phyloP scores from a whole-genome alignment of 805 yeast genomes.

The Candida chauliodis region DNA sequence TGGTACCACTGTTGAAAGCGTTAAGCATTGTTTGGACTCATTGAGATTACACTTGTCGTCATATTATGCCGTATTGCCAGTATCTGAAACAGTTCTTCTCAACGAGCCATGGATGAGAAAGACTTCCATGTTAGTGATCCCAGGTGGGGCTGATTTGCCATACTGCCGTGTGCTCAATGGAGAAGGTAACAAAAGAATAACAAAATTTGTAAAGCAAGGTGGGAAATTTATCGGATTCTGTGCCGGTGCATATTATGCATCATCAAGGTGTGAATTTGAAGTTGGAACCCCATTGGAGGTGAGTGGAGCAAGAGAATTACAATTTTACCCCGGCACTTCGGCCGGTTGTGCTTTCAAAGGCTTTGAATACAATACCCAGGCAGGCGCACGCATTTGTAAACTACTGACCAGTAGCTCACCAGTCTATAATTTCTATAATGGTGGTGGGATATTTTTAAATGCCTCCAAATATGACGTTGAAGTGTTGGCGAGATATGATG shows the following conservation, averaged over 20 bases:
- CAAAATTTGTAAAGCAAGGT: conserved; percentile 67
- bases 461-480: conserved; percentile 65
- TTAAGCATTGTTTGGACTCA: conserved; percentile 77
- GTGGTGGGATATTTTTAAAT: conserved; percentile 84
- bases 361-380: conserved; percentile 71
- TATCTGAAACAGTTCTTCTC: conserved; percentile 56
- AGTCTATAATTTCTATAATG: conserved; percentile 64
- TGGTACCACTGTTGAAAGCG: conserved; percentile 86
- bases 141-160: conserved; percentile 97
- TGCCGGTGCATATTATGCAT: conserved; percentile 91
- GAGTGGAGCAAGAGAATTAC: conserved; percentile 78
- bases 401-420: conserved; percentile 23
- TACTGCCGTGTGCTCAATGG: conserved; percentile 73
- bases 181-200: conserved; percentile 56
- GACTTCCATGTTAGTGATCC: conserved; percentile 77
- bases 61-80: conserved; percentile 77
- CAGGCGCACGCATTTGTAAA: conserved; percentile 64
- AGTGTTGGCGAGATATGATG: conserved; percentile 67
- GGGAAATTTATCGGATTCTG: conserved; percentile 87
- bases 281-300: conserved; percentile 78
- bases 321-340: conserved; percentile 76
- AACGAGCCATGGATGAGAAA: conserved; percentile 87
- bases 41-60: conserved; percentile 76
- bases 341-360: conserved; percentile 83
- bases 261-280: conserved; percentile 77